These are phyloP conservation scores for Cucurbita ficifolia DNA, from an alignment of 306 rosid genomes.

Conservation along the genomic window DNA sequence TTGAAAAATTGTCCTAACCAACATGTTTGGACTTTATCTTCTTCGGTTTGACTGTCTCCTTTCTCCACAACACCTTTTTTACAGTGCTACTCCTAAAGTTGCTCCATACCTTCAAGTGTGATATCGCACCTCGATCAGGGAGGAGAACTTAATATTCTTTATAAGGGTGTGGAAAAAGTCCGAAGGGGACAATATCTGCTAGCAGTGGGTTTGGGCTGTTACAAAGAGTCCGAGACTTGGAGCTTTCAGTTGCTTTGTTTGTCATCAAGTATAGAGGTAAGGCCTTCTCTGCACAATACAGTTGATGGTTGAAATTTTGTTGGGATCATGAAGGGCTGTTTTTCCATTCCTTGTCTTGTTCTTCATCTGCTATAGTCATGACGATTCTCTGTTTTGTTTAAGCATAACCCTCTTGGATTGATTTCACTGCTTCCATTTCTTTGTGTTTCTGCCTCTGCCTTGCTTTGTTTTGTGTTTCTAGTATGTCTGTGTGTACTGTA, in stretches of 20 bases:
- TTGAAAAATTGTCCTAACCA: neutral
- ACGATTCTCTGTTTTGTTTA: neutral
- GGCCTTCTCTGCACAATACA: neutral
- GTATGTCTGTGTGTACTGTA: neutral
- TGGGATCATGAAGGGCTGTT: neutral
- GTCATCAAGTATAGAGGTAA: neutral
- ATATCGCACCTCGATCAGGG: too few species aligned
- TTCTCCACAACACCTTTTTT: neutral
- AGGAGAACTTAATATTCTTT: too few species aligned
- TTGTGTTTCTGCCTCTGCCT: neutral
- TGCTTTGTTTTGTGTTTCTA: neutral
- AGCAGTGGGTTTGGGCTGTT: too few species aligned
- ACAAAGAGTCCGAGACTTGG: neutral
- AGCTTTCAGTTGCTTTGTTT: neutral
- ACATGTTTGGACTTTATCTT: neutral
- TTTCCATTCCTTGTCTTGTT: neutral
- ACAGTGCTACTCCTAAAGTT: neutral
- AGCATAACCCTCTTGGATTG: neutral
- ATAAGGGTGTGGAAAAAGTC: too few species aligned
- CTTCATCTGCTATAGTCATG: neutral
- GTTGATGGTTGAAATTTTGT: neutral
- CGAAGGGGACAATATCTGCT: too few species aligned
- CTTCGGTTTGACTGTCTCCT: conserved; percentile 4
- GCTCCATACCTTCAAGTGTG: neutral
- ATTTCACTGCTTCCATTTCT: neutral